Evolutionary conservation across 192 early-diverging fungal genomes (phyloP), one percentile per base, ranked within the genome.

Genomic region (Backusella liffmaniae): DNA sequence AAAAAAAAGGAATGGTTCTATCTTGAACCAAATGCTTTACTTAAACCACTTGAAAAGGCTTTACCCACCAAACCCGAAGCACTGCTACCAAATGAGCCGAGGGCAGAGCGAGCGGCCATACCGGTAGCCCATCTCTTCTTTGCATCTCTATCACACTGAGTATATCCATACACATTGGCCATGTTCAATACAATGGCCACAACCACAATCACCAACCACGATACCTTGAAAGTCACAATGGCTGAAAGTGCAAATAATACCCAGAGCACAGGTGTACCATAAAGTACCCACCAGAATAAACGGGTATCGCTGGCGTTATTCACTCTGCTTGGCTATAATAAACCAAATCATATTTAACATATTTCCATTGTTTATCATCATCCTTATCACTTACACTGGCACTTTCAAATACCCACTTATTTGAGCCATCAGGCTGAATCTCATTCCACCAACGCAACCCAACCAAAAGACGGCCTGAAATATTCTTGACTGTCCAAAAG

Each of bases 391-490:
- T 75, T 84, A 96, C 94, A 77, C 96, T 91, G 46, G 91, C 88
- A 59, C 93, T 93, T 80, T 99, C 98, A 89, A 98, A 99, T 16
- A 96, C 89, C 98, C 98, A 99, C 75, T 90, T 92, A 75, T 93
- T 96, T 3, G 94, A 89, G 36, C 98, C 98, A 82, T 98, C 98
- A 62, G 97, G 96, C 65, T 90, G 89, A 76, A 98, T 95, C 83
- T 98, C 94, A 84, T 97, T 99, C 98, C 98, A 99, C 98, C 98
- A 99, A 75, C 98, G 90, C 71, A 99, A 84, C 23, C 98, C 98
- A 15, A 99, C 98, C 59, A 99, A 87, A 46, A 98, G 84, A 66
- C 98, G 90, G 0, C 98, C 98, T 26, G 96, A 93, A 23, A 99
- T 94, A 80, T 99, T 99, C 83, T 99, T 99, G 18, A 98, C 96